These are phyloP conservation scores for Castanopsis chinensis DNA, from an alignment of 306 rosid species.

Conservation along the genomic window DNA sequence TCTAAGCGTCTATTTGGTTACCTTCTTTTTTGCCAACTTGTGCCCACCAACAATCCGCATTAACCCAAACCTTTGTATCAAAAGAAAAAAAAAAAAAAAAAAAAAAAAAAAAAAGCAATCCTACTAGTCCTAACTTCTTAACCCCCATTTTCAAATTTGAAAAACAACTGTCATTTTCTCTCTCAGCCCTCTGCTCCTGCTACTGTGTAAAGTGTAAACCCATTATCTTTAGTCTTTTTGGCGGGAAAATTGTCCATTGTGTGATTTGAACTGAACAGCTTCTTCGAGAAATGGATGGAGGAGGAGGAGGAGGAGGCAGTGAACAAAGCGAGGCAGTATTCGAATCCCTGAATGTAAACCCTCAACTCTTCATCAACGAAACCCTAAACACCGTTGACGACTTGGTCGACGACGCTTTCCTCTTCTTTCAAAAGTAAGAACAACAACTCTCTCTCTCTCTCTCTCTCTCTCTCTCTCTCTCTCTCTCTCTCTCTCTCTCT, in stretches of 20 bases:
- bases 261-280: background rate
- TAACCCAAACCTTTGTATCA: no score
- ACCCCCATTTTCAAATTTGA: no score
- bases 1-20: no score
- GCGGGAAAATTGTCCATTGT: no score
- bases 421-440: constrained; percentile 53
- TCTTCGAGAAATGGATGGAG: background rate
- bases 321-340: constrained; percentile 62
- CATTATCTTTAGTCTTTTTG: background rate
- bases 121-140: no score
- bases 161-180: no score
- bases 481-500: background rate
- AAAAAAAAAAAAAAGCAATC: no score
- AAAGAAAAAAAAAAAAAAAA: no score
- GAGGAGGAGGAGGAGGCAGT: constrained; percentile 52
- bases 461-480: background rate
- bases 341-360: constrained; percentile 62
- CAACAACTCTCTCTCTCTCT: background rate
- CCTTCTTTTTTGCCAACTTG: no score
- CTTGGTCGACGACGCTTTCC: constrained; percentile 55
- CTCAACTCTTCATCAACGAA: constrained; percentile 72
- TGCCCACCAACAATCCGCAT: no score
- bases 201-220: no score
- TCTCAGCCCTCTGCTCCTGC: no score
- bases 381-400: constrained; percentile 66